A percentile compares a stretch with the other conserved stretches of the same genome.
Conservation (phyloP, 495 filamentous ascomycete species). For the Neurospora sublineolata region DNA sequence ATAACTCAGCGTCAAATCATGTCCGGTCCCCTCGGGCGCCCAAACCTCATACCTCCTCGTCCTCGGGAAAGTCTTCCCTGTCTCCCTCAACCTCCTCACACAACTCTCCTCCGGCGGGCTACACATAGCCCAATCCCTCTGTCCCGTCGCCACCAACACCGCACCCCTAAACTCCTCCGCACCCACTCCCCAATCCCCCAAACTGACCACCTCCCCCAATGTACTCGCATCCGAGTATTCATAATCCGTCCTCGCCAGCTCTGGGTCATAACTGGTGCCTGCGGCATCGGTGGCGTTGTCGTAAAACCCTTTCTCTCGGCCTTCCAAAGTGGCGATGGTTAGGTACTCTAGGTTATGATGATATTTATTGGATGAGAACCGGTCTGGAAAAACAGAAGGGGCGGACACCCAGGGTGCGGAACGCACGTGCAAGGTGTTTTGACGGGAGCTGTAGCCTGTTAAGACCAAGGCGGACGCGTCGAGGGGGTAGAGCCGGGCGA, state of each 20-base stretch:
- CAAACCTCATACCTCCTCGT: background rate
- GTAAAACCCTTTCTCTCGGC: background rate
- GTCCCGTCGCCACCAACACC: background rate
- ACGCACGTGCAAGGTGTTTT: background rate
- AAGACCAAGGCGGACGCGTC: slow-evolving; percentile 12
- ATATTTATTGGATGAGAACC: background rate
- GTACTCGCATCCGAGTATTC: background rate
- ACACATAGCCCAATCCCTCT: slow-evolving; percentile 5
- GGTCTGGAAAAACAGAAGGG: background rate
- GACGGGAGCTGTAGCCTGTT: slow-evolving; percentile 4
- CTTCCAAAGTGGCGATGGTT: background rate
- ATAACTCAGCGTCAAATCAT: slow-evolving; percentile 4
- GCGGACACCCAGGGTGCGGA: background rate
- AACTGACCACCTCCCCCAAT: background rate
- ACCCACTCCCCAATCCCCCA: background rate
- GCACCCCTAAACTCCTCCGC: background rate
- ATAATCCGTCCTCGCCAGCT: background rate
- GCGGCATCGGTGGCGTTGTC: background rate
- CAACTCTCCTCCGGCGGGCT: background rate
- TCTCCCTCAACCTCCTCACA: background rate
- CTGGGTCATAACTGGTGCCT: background rate
- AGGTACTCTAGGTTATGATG: background rate
- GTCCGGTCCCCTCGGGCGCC: background rate
- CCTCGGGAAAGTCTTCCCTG: background rate
- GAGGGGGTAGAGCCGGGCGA: slow-evolving; percentile 12